Evolutionary conservation across 305 asterid genomes (phyloP), one percentile per base, ranked within the genome.

Genomic region (Stenogyne calaminthoides): DNA sequence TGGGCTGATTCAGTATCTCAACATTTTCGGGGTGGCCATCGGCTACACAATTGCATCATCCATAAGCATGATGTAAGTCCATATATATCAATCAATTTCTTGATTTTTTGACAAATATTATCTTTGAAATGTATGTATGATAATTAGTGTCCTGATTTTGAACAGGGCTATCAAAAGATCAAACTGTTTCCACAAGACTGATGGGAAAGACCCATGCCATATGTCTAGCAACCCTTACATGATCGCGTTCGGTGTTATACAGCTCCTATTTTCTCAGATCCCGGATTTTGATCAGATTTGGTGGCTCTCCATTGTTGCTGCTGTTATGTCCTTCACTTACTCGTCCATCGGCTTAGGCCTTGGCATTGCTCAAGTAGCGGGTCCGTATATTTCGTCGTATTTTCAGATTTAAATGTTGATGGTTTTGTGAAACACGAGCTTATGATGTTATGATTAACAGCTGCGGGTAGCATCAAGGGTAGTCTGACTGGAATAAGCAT

Each of bases 221-320:
- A 76, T 89, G 54, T 87, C 97, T 16, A 89, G 84, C 84, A 93
- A 82, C 62, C 94, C 94, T 2, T 91, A 89, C 83, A 91, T 93
- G 97, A 86, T 93, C 2, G 88, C 81, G 0, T 93, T 93, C 39
- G 98, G 97, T 18, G 75, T 85, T 25, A 70, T 84, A 2, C 86
- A 93, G 70, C 82, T 94, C 60, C 3, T 94, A 15, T 88, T 91
- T 67, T 94, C 98, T 11, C 98, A 89, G 71, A 89, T 94, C 20
- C 97, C 96, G 4, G 92, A 91, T 69, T 91, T 94, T 55, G 91
- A 89, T 78, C 96, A 89, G 80, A 91, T 88, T 27, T 89, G 91
- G 91, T 94, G 98, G 98, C 92, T 91, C 60, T 91, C 98, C 1
- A 85, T 89, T 57, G 93, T 88, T 20, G 97, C 97, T 49, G 97